A percentile compares a stretch with the other conserved stretches of the same genome.
Conservation (phyloP, 345 rosid genomes). For the Eucalyptus viminalis region DNA sequence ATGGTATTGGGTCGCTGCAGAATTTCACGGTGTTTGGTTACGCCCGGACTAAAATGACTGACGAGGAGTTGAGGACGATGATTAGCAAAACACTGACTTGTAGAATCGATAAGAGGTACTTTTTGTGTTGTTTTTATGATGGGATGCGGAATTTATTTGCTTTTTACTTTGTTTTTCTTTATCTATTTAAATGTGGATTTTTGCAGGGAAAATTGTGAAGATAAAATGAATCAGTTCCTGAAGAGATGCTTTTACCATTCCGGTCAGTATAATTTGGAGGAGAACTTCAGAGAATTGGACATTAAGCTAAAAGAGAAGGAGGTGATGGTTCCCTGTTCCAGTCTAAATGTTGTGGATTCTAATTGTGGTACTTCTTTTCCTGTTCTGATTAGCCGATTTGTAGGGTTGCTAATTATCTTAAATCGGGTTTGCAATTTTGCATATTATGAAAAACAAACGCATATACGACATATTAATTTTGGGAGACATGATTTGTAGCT, state of each 20-base stretch:
- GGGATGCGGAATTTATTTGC: not conserved
- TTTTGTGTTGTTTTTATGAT: not conserved
- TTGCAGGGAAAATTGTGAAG: conserved; percentile 72
- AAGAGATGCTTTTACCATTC: conserved; percentile 78
- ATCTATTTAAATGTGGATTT: not conserved
- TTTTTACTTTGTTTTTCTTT: not conserved
- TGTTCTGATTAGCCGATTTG: not conserved
- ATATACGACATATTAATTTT: not conserved
- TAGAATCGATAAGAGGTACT: conserved; percentile 73
- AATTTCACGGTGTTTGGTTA: conserved; percentile 68
- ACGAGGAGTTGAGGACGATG: conserved; percentile 66
- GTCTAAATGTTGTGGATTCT: not conserved
- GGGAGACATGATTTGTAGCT: not conserved
- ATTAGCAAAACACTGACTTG: conserved; percentile 75
- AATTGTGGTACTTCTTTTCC: not conserved
- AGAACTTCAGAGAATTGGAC: conserved; percentile 56
- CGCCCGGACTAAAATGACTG: conserved; percentile 64
- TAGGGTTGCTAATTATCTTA: not conserved
- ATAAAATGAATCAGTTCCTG: conserved; percentile 74
- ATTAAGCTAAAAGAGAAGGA: conserved; percentile 69
- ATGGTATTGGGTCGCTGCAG: conserved; percentile 4
- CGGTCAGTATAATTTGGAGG: conserved; percentile 73
- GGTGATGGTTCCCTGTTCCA: conserved; percentile 9
- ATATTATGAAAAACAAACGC: not conserved
- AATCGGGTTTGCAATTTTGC: not conserved